Percentiles rank a stretch among this genome's conserved stretches.
phyloP scores from a whole-genome alignment of 202 grass and related monocot species.

The Thinopyrum obtusiflorum region DNA sequence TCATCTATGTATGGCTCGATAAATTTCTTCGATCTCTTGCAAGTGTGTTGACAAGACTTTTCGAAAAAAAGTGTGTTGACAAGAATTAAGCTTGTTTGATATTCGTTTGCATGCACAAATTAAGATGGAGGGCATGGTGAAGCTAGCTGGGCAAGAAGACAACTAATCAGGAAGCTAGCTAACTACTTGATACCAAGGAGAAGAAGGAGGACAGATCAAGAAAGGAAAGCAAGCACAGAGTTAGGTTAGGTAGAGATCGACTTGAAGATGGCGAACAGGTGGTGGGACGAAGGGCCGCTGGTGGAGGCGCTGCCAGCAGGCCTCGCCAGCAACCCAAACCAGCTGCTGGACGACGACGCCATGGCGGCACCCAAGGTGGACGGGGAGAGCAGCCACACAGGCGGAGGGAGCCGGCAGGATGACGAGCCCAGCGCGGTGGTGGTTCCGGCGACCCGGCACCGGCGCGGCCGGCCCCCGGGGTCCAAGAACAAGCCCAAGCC shows the following conservation, averaged over 20 bases:
- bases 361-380: conserved; percentile 24
- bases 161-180: too few species aligned
- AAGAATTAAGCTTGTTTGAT: background rate
- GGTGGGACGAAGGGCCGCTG: conserved; percentile 66
- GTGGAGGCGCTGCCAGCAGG: conserved; percentile 13
- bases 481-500: conserved; percentile 87
- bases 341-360: background rate
- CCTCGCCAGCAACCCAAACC: background rate
- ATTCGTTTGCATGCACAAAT: background rate
- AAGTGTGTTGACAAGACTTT: background rate
- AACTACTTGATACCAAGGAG: too few species aligned
- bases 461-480: conserved; percentile 53
- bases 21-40: background rate
- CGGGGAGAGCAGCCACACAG: conserved; percentile 22
- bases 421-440: conserved; percentile 43
- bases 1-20: too few species aligned
- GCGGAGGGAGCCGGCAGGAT: background rate
- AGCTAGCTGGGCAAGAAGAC: background rate
- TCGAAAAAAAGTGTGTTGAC: too few species aligned
- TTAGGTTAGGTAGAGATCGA: background rate
- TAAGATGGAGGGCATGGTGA: background rate
- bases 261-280: conserved; percentile 76
- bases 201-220: background rate
- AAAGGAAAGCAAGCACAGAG: background rate
- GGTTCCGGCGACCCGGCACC: conserved; percentile 36